Evolutionary conservation across 768 basidiomycete species (phyloP), one percentile per base, ranked within the genome.

Genomic region (Favolaschia claudopus): DNA sequence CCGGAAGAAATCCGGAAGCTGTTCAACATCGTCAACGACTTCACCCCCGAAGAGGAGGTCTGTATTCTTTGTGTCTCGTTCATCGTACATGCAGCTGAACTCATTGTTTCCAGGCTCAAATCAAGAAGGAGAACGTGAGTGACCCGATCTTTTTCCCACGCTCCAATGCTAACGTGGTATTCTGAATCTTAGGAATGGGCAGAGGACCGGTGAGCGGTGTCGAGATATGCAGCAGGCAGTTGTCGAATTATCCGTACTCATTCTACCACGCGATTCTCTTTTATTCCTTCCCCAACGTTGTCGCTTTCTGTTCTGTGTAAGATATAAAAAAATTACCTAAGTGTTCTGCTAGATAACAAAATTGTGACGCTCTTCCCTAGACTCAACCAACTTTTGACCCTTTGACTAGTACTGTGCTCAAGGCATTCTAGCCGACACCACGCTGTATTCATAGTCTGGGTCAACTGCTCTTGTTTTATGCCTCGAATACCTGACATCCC

Each of bases 31-130:
- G 92, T 93, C 29, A 95, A 95, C 73, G 97, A 98, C 77, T 99
- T 99, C 72, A 99, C 97, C 5, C 95, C 96, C 19, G 97, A 99
- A 72, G 97, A 99, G 75, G 97, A 99, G 89, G 96, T 95, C 42
- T 42, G 78, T 74, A 19, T 51, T 40, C 43, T 46, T 43, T 28
- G 24, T 56, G 20, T 29, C 46, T 53, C 45, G 45, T 39, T 63
- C 25, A 53, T 66, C 9, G 60, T 59, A 53, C 51, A 47, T 36
- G 34, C 58, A 27, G 15, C 38, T 52, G 57, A 61, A 46, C 40
- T 58, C 42, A 60, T 43, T 53, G 43, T 46, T 32, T 53, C 65
- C 65, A 93, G 92, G 92, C 93, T 31, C 96, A 99, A 77, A 99
- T 99, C 85, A 95, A 95, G 88, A 97, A 97, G 79, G 97, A 99